Evolutionary conservation across 2,329 filamentous ascomycete genomes (phyloP), one percentile per base, ranked within the genome.

Genomic region (Cercospora sp.): DNA sequence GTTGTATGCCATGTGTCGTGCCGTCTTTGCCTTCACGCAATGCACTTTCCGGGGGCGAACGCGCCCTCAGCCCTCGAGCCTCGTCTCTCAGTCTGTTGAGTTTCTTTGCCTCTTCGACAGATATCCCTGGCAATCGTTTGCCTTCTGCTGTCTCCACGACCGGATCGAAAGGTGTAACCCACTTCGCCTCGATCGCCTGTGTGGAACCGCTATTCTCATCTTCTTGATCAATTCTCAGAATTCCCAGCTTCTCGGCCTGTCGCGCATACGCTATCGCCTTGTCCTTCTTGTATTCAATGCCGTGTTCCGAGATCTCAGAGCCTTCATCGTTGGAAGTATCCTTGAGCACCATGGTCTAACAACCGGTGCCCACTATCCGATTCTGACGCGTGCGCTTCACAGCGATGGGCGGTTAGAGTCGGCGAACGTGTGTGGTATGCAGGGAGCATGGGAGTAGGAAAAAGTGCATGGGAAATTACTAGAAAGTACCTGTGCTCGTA

Each of bases 61-160:
- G 69, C 2, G 80, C 74, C 59, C 80, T 73, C n/a, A 74, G 72
- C 20, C 79, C 79, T 31, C 83, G 80, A 7, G 83, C 74, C 45
- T 85, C 81, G 51, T 87, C 84, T 68, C 84, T 87, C 51, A 91
- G 77, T 5, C 82, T 75, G 75, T 94, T 94, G 65, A 94, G 83
- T 75, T 88, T 90, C 69, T 87, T 83, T 1, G 91, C 90, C 79
- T 94, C 91, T 33, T 86, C 82, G 4, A 92, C 76, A 1, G 91
- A 90, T 1, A 93, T 88, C 1, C 86, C 86, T 0, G 91, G 91
- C 5, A 93, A 78, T 45, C 90, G 83, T 58, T 86, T 84, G 31
- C 90, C 90, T 75, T 90, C 86, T 13, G 85, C 84, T 0, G 90
- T 92, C 63, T 89, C 81, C 57, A 94, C 87, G 16, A 93, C 87